Conservation (phyloP, 805 yeast species). For the Priceomyces medius region DNA sequence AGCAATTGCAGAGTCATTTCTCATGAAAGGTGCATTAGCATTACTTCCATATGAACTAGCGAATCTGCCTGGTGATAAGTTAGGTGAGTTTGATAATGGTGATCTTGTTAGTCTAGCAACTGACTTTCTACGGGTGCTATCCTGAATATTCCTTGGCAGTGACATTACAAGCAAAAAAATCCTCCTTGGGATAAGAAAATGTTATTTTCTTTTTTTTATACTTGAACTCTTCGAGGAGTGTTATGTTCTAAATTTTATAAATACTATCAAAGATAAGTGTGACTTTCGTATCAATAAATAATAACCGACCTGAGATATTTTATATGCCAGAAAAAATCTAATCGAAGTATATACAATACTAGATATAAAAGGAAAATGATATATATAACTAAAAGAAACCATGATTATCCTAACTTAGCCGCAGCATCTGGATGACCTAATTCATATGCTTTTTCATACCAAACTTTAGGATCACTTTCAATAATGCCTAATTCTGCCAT, state of each 20-base stretch:
- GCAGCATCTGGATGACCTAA: constrained; percentile 33
- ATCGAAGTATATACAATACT: too few relatives aligned
- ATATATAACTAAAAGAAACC: too few relatives aligned
- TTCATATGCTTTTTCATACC: constrained; percentile 35
- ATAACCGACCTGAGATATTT: too few relatives aligned
- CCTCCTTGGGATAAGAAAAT: too few relatives aligned
- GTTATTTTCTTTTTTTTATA: too few relatives aligned
- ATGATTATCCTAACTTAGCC: constrained; percentile 15
- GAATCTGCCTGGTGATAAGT: constrained; percentile 15
- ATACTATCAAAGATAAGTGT: neutral
- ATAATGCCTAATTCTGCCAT: constrained; percentile 37
- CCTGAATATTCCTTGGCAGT: constrained; percentile 16
- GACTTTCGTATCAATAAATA: too few relatives aligned
- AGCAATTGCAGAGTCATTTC: constrained; percentile 7
- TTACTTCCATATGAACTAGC: constrained; percentile 13
- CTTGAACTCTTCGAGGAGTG: too few relatives aligned
- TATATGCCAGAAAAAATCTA: too few relatives aligned
- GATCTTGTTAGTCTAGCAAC: constrained; percentile 33
- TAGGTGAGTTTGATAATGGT: constrained; percentile 27
- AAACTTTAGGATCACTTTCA: constrained; percentile 24
- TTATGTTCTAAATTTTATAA: too few relatives aligned
- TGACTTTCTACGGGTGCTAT: constrained; percentile 21
- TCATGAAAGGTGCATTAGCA: constrained; percentile 20
- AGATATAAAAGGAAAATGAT: too few relatives aligned
- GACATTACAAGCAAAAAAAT: too few relatives aligned